Evolutionary conservation across 164 flowering plant species (phyloP), one percentile per base, ranked within the genome.

Genomic region (Buxus sempervirens): DNA sequence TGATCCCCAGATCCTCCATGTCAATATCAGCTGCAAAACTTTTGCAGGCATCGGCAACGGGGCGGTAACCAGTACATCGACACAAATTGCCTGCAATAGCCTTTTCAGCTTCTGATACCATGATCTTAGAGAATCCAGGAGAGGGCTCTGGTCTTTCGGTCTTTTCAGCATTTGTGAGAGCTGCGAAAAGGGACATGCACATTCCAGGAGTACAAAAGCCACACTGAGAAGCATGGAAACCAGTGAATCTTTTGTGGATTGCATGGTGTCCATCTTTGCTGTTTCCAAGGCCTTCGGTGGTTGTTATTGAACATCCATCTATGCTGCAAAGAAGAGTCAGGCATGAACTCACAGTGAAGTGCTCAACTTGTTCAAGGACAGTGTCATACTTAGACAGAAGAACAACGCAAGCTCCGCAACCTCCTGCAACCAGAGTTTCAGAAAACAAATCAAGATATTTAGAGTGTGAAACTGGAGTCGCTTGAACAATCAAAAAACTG

Each of bases 161-260:
- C 71, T 90, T 88, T 15, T 90, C 86, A 56, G 96, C 90, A 72
- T 86, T 85, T 65, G 82, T 78, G 56, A 94, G 86, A 41, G 95
- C 88, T 6, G 92, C 82, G 77, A 80, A 88, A 60, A 94, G 79
- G 12, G 97, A 94, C 69, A 94, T 75, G 70, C 96, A 94, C 89
- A 94, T 86, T 24, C 98, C 98, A 1, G 98, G 98, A 63, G 98
- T 91, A 67, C 98, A 94, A 67, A 84, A 94, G 56, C 97, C 98
- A 72, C 98, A 94, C 69, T 94, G 98, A 73, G 97, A 88, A 67
- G 97, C 96, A 83, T 90, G 96, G 68, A 94, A 94, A 12, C 96
- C 97, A 42, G 96, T 60, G 49, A 94, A 73, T 68, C 98, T 82
- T 70, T 86, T 73, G 53, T 94, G 97, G 72, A 94, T 91, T 14